Conservation (phyloP, 2,329 filamentous ascomycete genomes). For the Botryosphaeria dothidea region DNA sequence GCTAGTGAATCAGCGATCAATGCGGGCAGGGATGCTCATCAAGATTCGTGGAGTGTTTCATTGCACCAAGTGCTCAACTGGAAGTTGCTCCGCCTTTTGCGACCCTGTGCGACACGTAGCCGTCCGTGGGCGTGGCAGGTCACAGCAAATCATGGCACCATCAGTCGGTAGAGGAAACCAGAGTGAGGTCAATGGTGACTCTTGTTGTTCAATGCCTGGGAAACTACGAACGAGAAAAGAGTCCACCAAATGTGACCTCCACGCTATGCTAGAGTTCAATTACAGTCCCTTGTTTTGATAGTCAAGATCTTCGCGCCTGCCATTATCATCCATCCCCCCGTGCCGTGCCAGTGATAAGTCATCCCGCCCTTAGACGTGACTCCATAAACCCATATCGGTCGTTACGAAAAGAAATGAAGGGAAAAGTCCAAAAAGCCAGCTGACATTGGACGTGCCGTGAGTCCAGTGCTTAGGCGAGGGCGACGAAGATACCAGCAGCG, state of each 20-base stretch:
- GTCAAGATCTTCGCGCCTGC: constrained; percentile 2
- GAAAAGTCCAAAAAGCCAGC: not conserved
- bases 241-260: constrained; percentile 8
- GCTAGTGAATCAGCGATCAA: constrained; percentile 8
- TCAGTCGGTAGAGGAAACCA: not conserved
- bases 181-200: constrained; percentile 11
- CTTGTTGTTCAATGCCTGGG: constrained; percentile 1
- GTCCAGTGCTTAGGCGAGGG: not conserved
- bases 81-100: constrained; percentile 2
- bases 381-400: constrained; percentile 10
- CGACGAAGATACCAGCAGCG: constrained; percentile 19
- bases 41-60: constrained; percentile 12
- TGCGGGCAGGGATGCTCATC: constrained; percentile 11
- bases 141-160: no score
- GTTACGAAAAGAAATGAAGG: constrained; percentile 4
- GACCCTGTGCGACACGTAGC: not conserved
- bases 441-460: not conserved
- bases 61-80: not conserved
- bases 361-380: not conserved
- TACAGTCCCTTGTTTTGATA: not conserved
- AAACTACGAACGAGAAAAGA: constrained; percentile 9
- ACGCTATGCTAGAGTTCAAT: constrained; percentile 5
- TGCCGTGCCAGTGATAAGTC: not conserved
- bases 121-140: not conserved
- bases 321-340: not conserved